Evolutionary conservation across 75 land plant species (phyloP).

Genomic region (Sequoiadendron giganteum): DNA sequence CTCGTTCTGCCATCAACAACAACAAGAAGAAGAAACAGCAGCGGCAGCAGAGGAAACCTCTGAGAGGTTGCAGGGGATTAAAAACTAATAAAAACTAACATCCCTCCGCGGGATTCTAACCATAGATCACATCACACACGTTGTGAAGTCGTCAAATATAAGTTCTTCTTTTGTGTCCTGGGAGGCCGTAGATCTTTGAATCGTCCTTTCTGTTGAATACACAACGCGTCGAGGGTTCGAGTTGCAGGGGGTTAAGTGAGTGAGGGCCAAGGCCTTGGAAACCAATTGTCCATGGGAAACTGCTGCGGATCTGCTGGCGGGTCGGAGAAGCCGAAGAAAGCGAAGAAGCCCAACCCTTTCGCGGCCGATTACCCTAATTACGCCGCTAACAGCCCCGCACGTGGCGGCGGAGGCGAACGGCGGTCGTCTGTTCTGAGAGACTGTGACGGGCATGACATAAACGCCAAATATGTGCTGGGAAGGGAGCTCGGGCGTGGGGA

Average conservation of each 20-base stretch:
- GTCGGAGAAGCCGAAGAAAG: slow-evolving; percentile 21
- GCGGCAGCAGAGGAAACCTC: too few relatives aligned
- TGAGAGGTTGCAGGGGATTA: background rate
- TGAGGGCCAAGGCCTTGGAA: background rate
- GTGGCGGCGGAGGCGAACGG: background rate
- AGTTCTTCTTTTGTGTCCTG: background rate
- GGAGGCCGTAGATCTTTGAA: background rate
- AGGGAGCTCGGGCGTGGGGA: slow-evolving; percentile 76
- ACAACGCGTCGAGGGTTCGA: background rate
- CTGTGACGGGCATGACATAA: slow-evolving; percentile 38
- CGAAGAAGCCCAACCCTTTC: slow-evolving; percentile 54
- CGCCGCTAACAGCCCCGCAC: background rate
- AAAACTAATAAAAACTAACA: too few relatives aligned
- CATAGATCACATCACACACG: background rate
- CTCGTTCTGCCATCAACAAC: background rate
- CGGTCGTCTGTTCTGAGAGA: slow-evolving; percentile 35
- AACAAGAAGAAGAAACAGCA: too few relatives aligned
- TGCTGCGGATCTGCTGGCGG: slow-evolving; percentile 49
- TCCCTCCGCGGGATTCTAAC: background rate
- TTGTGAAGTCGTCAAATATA: background rate
- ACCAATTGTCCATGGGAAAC: slow-evolving; percentile 52
- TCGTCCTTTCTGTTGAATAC: background rate
- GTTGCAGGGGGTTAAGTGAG: background rate
- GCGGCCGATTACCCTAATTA: slow-evolving; percentile 26
- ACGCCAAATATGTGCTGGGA: slow-evolving; percentile 42